Evolutionary conservation across 305 asterid genomes (phyloP).

Genomic region (Lippia alba): DNA sequence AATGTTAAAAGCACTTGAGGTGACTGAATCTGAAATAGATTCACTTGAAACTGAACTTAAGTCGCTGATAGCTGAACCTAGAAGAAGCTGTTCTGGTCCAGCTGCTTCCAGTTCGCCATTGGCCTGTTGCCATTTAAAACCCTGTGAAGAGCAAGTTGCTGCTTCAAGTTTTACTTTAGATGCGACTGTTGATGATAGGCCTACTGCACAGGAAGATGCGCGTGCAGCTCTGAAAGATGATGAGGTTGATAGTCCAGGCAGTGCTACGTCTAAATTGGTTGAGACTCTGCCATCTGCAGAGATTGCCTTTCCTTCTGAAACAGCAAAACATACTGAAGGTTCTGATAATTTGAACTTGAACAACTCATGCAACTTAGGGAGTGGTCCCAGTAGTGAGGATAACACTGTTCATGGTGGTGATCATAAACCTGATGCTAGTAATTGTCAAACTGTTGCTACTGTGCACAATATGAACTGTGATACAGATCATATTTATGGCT

Average conservation of each 20-base stretch:
- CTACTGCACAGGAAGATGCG: slow-evolving; percentile 40
- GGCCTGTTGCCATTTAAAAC: slow-evolving; percentile 37
- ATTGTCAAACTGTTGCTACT: slow-evolving; percentile 33
- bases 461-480: slow-evolving; percentile 33
- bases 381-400: slow-evolving; percentile 39
- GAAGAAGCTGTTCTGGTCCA: slow-evolving; percentile 41
- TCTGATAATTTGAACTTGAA: slow-evolving; percentile 36
- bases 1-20: slow-evolving; percentile 75
- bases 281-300: slow-evolving; percentile 48
- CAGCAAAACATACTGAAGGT: slow-evolving; percentile 40
- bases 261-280: slow-evolving; percentile 61
- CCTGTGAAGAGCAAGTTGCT: slow-evolving; percentile 47
- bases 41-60: slow-evolving; percentile 81
- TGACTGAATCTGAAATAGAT: slow-evolving; percentile 87
- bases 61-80: slow-evolving; percentile 52
- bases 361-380: slow-evolving; percentile 40
- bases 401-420: slow-evolving; percentile 36
- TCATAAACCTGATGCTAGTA: slow-evolving; percentile 37
- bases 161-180: slow-evolving; percentile 47
- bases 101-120: slow-evolving; percentile 49
- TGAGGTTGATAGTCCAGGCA: slow-evolving; percentile 72
- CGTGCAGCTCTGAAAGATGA: slow-evolving; percentile 48
- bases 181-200: slow-evolving; percentile 38
- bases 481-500: slow-evolving; percentile 45
- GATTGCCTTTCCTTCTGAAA: slow-evolving; percentile 38